phyloP scores from a whole-genome alignment of 768 basidiomycete genomes.

The Stropharia rugosoannulata region DNA sequence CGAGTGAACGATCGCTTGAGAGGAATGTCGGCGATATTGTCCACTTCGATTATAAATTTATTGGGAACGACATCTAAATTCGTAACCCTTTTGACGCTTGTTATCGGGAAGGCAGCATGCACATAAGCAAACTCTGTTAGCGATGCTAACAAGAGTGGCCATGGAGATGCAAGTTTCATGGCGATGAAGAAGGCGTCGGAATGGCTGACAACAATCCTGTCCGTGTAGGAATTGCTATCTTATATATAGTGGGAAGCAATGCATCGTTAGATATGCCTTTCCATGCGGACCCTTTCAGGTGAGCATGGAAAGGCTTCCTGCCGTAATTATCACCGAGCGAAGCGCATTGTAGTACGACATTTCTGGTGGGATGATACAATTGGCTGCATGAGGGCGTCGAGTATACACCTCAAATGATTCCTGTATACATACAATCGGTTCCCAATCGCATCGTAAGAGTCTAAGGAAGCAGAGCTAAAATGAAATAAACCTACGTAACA shows the following conservation, averaged over 20 bases:
- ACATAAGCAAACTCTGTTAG: conserved; percentile 22
- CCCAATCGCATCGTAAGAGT: neutral
- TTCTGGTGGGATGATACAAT: conserved; percentile 7
- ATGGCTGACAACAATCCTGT: neutral
- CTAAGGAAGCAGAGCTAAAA: too few relatives aligned
- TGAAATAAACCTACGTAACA: too few relatives aligned
- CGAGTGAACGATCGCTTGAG: conserved; percentile 31
- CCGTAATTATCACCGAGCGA: conserved; percentile 9
- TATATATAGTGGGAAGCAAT: conserved; percentile 6
- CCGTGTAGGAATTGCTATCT: conserved; percentile 4
- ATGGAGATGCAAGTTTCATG: conserved; percentile 34
- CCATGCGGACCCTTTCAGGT: conserved; percentile 15
- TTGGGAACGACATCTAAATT: conserved; percentile 41
- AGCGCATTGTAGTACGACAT: conserved; percentile 2
- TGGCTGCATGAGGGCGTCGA: neutral
- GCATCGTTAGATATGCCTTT: neutral
- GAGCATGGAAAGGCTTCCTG: conserved; percentile 12
- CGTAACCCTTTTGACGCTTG: conserved; percentile 35
- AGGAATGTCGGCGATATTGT: conserved; percentile 34
- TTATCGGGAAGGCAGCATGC: conserved; percentile 32
- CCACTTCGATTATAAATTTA: conserved; percentile 60
- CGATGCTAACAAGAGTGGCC: conserved; percentile 23
- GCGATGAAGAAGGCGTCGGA: conserved; percentile 5
- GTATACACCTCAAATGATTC: too few relatives aligned
- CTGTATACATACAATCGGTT: neutral